phyloP scores from a whole-genome alignment of 768 basidiomycete species.

The Hirschioporus abietinus region DNA sequence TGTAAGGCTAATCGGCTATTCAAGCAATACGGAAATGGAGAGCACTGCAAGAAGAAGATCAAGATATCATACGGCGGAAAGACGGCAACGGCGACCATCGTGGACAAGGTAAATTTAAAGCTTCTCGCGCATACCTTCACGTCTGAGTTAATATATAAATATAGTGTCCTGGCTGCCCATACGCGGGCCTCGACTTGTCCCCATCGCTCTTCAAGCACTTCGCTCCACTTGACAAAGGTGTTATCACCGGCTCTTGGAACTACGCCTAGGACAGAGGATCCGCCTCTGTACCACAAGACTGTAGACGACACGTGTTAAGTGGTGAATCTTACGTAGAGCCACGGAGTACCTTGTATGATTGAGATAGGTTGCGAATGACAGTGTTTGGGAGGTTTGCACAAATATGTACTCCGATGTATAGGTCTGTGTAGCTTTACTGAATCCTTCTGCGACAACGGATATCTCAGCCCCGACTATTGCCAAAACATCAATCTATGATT shows the following conservation, averaged over 20 bases:
- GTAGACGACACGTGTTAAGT: too few relatives aligned
- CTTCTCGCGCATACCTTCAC: conserved; percentile 5
- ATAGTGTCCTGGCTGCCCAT: conserved; percentile 64
- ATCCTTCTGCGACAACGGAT: too few relatives aligned
- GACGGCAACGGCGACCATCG: conserved; percentile 50
- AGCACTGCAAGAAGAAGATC: conserved; percentile 55
- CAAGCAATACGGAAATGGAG: conserved; percentile 52
- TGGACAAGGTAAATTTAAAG: conserved; percentile 48
- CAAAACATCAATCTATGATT: too few relatives aligned
- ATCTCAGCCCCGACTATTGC: too few relatives aligned
- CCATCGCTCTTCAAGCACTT: conserved; percentile 52
- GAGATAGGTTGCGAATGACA: too few relatives aligned
- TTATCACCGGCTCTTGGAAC: conserved; percentile 47
- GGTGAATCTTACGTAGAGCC: too few relatives aligned
- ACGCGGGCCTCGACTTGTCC: conserved; percentile 54
- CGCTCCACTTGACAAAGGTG: conserved; percentile 35
- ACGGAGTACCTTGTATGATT: too few relatives aligned
- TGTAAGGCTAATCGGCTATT: conserved; percentile 7
- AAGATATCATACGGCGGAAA: conserved; percentile 58
- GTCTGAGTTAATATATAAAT: conserved; percentile 4
- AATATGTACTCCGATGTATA: too few relatives aligned
- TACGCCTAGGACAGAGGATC: conserved; percentile 26
- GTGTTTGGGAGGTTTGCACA: too few relatives aligned
- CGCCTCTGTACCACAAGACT: conserved; percentile 2
- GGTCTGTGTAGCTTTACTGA: too few relatives aligned